phyloP scores from a whole-genome alignment of 768 basidiomycete species.

The Termitomyces sp. region DNA sequence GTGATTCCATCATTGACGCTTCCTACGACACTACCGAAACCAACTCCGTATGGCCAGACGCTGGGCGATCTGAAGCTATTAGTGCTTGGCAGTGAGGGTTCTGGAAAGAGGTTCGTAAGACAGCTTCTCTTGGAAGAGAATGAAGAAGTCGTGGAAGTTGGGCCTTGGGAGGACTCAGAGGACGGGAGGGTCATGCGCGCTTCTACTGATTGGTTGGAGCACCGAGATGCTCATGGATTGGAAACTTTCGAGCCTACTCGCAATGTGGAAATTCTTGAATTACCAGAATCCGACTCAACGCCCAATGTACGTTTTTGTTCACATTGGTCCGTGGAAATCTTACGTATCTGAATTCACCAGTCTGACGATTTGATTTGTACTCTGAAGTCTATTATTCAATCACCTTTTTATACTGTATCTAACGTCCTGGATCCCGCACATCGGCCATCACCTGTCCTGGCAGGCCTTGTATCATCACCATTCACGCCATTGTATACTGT shows the following conservation, averaged over 20 bases:
- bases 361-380: slow-evolving; percentile 24
- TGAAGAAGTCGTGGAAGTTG: slow-evolving; percentile 61
- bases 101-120: slow-evolving; percentile 40
- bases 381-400: slow-evolving; percentile 40
- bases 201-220: slow-evolving; percentile 71
- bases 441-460: slow-evolving; percentile 44
- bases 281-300: slow-evolving; percentile 38
- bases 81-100: slow-evolving; percentile 40
- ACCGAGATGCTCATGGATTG: slow-evolving; percentile 55
- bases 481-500: slow-evolving; percentile 56
- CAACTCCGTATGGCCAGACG: slow-evolving; percentile 65
- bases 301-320: slow-evolving; percentile 31
- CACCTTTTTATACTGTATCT: slow-evolving; percentile 48
- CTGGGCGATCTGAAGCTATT: slow-evolving; percentile 56
- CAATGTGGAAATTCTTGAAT: slow-evolving; percentile 57
- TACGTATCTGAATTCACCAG: slow-evolving; percentile 18
- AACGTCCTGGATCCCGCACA: slow-evolving; percentile 48
- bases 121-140: slow-evolving; percentile 54
- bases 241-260: slow-evolving; percentile 60
- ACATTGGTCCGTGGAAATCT: background rate
- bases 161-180: slow-evolving; percentile 46
- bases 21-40: slow-evolving; percentile 53
- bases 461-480: slow-evolving; percentile 51
- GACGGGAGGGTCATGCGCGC: slow-evolving; percentile 43
- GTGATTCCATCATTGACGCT: slow-evolving; percentile 67